Percentiles rank a stretch among this genome's conserved stretches.
Evolutionary conservation across 2,329 filamentous ascomycete species (phyloP).

Genomic region (Boeremia lycopersici): DNA sequence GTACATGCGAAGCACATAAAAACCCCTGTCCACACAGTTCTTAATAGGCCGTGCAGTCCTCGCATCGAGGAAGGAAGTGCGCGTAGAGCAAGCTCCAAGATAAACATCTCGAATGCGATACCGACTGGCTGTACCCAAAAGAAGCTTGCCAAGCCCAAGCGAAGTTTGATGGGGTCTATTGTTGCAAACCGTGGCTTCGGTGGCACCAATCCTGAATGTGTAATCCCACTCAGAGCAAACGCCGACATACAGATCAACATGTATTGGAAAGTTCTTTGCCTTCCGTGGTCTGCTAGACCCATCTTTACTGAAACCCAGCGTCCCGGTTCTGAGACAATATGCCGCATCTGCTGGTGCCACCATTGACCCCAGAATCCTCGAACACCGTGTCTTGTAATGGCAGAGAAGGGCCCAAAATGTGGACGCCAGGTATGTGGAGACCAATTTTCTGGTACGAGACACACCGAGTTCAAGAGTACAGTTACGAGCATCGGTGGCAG

Average conservation of each 20-base stretch:
- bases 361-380: constrained; percentile 17
- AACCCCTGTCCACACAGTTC: background rate
- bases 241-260: constrained; percentile 15
- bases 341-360: constrained; percentile 22
- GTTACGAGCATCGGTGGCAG: constrained; percentile 8
- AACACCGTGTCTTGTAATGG: constrained; percentile 2
- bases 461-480: constrained; percentile 5
- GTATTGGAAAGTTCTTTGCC: constrained; percentile 6
- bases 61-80: background rate
- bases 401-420: constrained; percentile 14
- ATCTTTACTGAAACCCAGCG: constrained; percentile 5
- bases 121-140: constrained; percentile 17
- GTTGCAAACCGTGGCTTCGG: constrained; percentile 6
- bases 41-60: background rate
- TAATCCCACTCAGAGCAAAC: constrained; percentile 12
- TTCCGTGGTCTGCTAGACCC: background rate
- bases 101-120: constrained; percentile 8
- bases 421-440: constrained; percentile 15
- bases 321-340: constrained; percentile 15
- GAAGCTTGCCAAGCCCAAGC: constrained; percentile 7
- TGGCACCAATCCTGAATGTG: constrained; percentile 15
- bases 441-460: background rate
- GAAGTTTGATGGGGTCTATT: background rate
- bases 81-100: constrained; percentile 4
- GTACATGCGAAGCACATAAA: constrained; percentile 6